These are phyloP conservation scores for Beta corolliflora DNA, from an alignment of 179 eudicot species.

Conservation along the genomic window DNA sequence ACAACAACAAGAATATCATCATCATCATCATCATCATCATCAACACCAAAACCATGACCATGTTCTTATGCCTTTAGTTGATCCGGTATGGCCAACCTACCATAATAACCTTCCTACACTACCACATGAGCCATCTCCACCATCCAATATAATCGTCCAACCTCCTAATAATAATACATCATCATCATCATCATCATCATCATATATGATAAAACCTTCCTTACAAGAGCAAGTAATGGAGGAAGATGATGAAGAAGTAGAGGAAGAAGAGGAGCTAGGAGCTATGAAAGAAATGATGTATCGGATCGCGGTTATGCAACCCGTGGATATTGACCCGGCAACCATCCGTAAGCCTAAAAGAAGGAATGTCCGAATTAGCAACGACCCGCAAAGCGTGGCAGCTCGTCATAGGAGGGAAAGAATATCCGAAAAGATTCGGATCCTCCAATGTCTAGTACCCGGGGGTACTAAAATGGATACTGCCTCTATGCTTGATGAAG, in stretches of 20 bases:
- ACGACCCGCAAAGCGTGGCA: constrained; percentile 58
- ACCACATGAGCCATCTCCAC: constrained; percentile 13
- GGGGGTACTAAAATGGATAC: constrained; percentile 62
- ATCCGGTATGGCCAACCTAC: constrained; percentile 37
- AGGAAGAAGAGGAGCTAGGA: constrained; percentile 47
- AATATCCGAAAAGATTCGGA: constrained; percentile 54
- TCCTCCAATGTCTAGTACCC: constrained; percentile 55
- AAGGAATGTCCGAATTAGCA: constrained; percentile 45
- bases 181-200: background rate
- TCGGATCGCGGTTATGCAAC: constrained; percentile 53
- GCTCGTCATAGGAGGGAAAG: constrained; percentile 53
- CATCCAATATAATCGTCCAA: background rate
- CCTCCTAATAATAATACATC: background rate
- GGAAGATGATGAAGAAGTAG: constrained; percentile 12
- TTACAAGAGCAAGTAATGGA: constrained; percentile 11
- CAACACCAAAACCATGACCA: too few species aligned
- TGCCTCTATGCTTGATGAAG: constrained; percentile 63
- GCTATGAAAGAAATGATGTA: constrained; percentile 58
- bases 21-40: constrained; percentile 17
- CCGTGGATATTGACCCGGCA: constrained; percentile 55
- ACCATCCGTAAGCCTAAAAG: constrained; percentile 52
- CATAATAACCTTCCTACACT: constrained; percentile 21
- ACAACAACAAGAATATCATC: constrained; percentile 9
- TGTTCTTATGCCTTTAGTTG: constrained; percentile 25
- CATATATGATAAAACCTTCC: background rate